A percentile compares a stretch with the other conserved stretches of the same genome.
Conservation (phyloP, 768 basidiomycete genomes). For the Rhodotorula taiwanensis region DNA sequence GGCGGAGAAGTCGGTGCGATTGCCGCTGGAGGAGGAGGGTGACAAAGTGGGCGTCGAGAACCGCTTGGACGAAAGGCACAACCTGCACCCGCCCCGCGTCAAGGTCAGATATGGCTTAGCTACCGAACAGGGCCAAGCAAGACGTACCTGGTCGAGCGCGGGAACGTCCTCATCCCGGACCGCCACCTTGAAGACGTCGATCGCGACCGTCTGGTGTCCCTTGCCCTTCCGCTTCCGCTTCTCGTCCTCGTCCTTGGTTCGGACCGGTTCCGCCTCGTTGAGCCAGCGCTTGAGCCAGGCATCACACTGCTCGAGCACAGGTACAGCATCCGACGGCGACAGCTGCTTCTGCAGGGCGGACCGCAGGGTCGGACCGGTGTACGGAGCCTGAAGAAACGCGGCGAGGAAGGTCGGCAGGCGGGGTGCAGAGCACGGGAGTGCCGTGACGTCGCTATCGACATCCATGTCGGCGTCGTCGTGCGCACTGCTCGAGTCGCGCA, state of each 20-base stretch:
- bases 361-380: slow-evolving; percentile 25
- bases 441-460: not conserved
- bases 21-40: slow-evolving; percentile 34
- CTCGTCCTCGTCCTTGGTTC: not conserved
- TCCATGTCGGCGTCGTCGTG: slow-evolving; percentile 5
- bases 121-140: no score
- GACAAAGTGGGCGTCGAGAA: slow-evolving; percentile 38
- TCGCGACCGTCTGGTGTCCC: slow-evolving; percentile 9
- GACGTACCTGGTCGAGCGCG: slow-evolving; percentile 15
- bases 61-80: slow-evolving; percentile 29
- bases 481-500: not conserved
- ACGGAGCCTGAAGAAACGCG: slow-evolving; percentile 18
- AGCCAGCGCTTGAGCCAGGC: slow-evolving; percentile 31
- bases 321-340: slow-evolving; percentile 19
- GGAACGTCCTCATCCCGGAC: not conserved
- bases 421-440: not conserved
- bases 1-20: slow-evolving; percentile 32
- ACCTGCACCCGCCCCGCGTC: no score
- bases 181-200: slow-evolving; percentile 1
- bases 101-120: no score
- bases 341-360: slow-evolving; percentile 24
- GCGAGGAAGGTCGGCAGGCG: slow-evolving; percentile 8
- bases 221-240: slow-evolving; percentile 4
- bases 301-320: slow-evolving; percentile 30
- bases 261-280: not conserved